Percentiles rank a stretch among this genome's conserved stretches.
Evolutionary conservation across 306 rosid species (phyloP).

Genomic region (Gleditsia sinensis): DNA sequence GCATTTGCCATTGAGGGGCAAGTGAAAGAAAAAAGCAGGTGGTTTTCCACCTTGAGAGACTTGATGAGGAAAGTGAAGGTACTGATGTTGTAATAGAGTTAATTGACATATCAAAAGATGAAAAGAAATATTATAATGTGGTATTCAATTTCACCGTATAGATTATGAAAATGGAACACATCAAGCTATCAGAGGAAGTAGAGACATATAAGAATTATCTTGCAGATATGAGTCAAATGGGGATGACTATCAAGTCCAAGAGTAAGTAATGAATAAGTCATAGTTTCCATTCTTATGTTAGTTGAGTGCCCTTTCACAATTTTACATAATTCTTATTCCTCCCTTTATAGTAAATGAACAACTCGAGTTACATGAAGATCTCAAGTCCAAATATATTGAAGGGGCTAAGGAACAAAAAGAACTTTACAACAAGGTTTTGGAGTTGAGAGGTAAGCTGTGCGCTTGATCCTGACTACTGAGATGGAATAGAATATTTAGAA

Average conservation of each 20-base stretch:
- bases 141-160: conserved; percentile 38
- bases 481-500: conserved; percentile 4
- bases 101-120: not conserved
- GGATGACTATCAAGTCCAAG: conserved; percentile 53
- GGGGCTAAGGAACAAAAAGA: conserved; percentile 81
- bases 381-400: conserved; percentile 71
- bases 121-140: not conserved
- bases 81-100: conserved; percentile 8
- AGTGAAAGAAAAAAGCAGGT: conserved; percentile 90
- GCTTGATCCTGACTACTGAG: conserved; percentile 21
- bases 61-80: conserved; percentile 92
- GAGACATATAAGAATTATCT: conserved; percentile 58
- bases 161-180: conserved; percentile 93
- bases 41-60: conserved; percentile 89
- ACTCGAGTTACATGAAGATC: conserved; percentile 55
- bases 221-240: conserved; percentile 65
- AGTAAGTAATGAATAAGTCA: conserved; percentile 50
- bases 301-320: not conserved
- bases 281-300: conserved; percentile 13
- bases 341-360: conserved; percentile 64
- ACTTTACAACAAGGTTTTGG: conserved; percentile 91
- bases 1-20: conserved; percentile 99
- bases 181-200: conserved; percentile 76
- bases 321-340: not conserved
- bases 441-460: conserved; percentile 76